phyloP scores from a whole-genome alignment of 768 basidiomycete species.

The Hygrophoropsis aurantiaca region DNA sequence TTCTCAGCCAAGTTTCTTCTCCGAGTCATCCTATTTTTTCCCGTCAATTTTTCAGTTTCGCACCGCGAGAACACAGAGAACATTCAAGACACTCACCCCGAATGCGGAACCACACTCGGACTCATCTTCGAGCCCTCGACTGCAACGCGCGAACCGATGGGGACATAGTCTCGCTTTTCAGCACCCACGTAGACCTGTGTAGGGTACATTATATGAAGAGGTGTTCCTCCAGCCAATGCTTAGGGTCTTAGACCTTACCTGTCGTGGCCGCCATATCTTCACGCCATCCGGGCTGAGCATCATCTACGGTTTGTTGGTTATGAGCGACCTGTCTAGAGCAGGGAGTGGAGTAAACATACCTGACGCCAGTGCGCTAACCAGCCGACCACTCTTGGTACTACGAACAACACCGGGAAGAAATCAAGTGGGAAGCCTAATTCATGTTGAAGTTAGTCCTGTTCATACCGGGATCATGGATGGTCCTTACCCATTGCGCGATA shows the following conservation, averaged over 20 bases:
- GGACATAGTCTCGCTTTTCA: constrained; percentile 71
- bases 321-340: background rate
- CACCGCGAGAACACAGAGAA: too few species aligned
- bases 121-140: constrained; percentile 57
- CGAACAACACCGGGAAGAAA: constrained; percentile 93
- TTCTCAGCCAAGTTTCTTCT: constrained; percentile 2
- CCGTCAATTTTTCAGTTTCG: too few species aligned
- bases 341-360: constrained; percentile 36
- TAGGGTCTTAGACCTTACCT: constrained; percentile 44
- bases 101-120: constrained; percentile 66
- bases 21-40: constrained; percentile 1
- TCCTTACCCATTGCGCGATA: constrained; percentile 86
- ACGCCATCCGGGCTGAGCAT: constrained; percentile 88
- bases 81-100: constrained; percentile 72
- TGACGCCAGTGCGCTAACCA: constrained; percentile 95
- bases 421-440: constrained; percentile 82
- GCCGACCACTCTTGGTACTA: constrained; percentile 88
- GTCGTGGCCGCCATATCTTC: constrained; percentile 90
- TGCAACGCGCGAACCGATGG: constrained; percentile 55
- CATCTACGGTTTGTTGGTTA: constrained; percentile 58
- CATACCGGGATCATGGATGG: constrained; percentile 4
- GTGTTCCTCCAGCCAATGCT: background rate
- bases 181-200: constrained; percentile 78
- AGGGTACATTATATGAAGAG: background rate
- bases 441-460: too few species aligned